Conservation (phyloP, 148 eudicot species). For the Limonium bicolor region DNA sequence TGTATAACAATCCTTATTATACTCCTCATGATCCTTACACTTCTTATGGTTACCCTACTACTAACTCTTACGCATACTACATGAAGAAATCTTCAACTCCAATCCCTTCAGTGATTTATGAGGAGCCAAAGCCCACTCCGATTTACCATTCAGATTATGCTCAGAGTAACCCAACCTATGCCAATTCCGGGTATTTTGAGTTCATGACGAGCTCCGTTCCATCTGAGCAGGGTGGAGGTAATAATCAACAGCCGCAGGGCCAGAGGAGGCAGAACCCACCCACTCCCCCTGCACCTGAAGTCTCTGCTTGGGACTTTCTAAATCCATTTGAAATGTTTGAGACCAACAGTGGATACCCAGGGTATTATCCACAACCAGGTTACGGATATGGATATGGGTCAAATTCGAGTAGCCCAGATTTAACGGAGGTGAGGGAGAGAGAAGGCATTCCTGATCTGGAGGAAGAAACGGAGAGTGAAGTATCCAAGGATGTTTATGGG, state of each 20-base stretch:
- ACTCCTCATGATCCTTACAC: conserved; percentile 6
- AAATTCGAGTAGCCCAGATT: conserved; percentile 66
- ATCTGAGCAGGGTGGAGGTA: conserved; percentile 7
- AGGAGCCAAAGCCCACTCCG: conserved; percentile 26
- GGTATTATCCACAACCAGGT: conserved; percentile 15
- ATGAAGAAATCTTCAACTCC: conserved; percentile 54
- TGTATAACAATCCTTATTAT: conserved; percentile 2
- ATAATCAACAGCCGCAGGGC: conserved; percentile 9
- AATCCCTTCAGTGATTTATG: conserved; percentile 37
- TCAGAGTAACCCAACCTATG: conserved; percentile 16
- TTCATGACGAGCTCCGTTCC: conserved; percentile 11
- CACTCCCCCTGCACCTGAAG: conserved; percentile 74
- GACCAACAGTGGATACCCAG: conserved; percentile 16
- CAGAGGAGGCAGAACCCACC: conserved; percentile 40
- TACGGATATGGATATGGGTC: conserved; percentile 42
- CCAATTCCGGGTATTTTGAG: conserved; percentile 33
- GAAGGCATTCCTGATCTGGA: conserved; percentile 97
- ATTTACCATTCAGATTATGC: conserved; percentile 19
- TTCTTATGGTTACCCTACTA: conserved; percentile 2
- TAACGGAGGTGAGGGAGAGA: conserved; percentile 71
- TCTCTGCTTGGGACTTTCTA: conserved; percentile 67
- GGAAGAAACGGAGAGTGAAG: conserved; percentile 84
- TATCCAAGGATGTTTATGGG: conserved; percentile 13
- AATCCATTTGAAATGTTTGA: conserved; percentile 61
- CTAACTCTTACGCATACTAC: conserved; percentile 23